Evolutionary conservation across 176 grass and related monocot genomes (phyloP).

Genomic region (Alopecurus myosuroides): DNA sequence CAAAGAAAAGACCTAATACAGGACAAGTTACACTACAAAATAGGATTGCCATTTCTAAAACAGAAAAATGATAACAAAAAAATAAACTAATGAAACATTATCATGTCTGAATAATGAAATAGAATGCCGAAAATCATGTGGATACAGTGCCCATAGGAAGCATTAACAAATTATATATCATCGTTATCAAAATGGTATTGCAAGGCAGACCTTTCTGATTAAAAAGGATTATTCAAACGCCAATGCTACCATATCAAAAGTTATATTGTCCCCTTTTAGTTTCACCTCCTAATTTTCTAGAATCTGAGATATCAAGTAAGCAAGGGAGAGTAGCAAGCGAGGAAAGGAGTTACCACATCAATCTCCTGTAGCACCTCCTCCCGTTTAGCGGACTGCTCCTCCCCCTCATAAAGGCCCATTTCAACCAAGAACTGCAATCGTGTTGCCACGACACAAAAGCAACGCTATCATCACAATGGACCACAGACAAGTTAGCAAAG

Average conservation of each 20-base stretch:
- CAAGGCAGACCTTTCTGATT: neutral
- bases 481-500: neutral
- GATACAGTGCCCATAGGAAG: neutral
- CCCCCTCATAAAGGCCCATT: conserved; percentile 63
- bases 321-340: neutral
- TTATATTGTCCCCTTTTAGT: neutral
- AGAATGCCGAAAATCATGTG: neutral
- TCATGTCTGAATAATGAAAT: neutral
- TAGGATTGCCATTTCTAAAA: neutral
- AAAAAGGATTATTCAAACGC: neutral
- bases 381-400: conserved; percentile 67
- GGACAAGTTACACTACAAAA: neutral
- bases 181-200: neutral
- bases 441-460: neutral
- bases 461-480: neutral
- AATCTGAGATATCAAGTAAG: neutral
- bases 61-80: neutral
- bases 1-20: neutral
- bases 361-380: conserved; percentile 76
- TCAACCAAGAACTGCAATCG: conserved; percentile 61
- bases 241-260: neutral
- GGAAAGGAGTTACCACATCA: conserved; percentile 35
- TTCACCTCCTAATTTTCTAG: neutral
- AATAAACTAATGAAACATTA: neutral
- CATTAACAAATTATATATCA: neutral